Conservation (phyloP, 768 basidiomycete species). For the Amanita rubescens region DNA sequence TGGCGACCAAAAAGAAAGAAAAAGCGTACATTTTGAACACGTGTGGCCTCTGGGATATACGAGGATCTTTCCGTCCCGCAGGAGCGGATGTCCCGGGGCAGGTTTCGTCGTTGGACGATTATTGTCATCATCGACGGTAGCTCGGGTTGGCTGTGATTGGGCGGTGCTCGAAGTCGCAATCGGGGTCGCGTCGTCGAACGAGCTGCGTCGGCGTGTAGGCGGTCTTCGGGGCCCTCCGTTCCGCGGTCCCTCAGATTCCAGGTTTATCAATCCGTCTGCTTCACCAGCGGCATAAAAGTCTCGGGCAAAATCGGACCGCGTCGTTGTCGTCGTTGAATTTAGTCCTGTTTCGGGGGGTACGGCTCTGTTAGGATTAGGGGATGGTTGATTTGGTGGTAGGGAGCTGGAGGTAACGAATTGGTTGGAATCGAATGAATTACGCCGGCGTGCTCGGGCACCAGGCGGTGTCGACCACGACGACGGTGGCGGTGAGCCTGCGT, state of each 20-base stretch:
- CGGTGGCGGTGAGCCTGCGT: no score
- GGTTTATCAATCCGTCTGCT: constrained; percentile 12
- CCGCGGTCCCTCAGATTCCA: neutral
- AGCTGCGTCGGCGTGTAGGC: neutral
- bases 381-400: no score
- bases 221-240: no score
- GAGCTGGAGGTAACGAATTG: no score
- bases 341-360: neutral
- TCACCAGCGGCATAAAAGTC: constrained; percentile 52
- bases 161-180: neutral
- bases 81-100: constrained; percentile 57
- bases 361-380: no score
- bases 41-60: constrained; percentile 60
- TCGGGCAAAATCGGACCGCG: constrained; percentile 56
- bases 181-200: neutral
- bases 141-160: neutral
- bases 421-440: no score
- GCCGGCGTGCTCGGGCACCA: no score
- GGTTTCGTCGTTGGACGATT: constrained; percentile 62
- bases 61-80: constrained; percentile 52
- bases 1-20: neutral
- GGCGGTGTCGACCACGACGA: no score
- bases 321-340: no score
- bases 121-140: constrained; percentile 40
- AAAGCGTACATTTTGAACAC: constrained; percentile 59